Percentiles rank a stretch among this genome's conserved stretches.
Conservation (phyloP, 108 stramenopile species). For the Licmophora abbreviata region DNA sequence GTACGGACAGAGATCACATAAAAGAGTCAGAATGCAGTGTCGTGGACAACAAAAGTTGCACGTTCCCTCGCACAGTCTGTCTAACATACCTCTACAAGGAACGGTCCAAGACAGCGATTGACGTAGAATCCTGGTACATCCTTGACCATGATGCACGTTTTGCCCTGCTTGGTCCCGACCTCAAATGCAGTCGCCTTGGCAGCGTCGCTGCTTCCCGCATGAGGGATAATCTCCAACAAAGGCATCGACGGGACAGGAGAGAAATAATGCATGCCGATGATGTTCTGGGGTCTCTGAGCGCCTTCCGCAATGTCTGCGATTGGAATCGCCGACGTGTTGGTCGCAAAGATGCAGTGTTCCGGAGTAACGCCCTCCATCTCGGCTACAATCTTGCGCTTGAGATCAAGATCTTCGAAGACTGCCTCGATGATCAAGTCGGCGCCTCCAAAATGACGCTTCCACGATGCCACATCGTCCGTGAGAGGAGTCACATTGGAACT, state of each 20-base stretch:
- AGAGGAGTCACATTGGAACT: constrained; percentile 83
- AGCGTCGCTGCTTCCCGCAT: constrained; percentile 78
- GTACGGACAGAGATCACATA: not conserved
- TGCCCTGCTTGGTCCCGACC: constrained; percentile 98
- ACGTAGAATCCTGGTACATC: constrained; percentile 99
- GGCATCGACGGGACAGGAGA: constrained; percentile 98
- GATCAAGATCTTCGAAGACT: constrained; percentile 93
- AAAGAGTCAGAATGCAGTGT: not conserved
- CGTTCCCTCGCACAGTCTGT: no score
- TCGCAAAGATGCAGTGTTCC: constrained; percentile 94
- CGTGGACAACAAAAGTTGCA: not conserved
- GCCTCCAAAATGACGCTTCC: constrained; percentile 76
- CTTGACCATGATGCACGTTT: constrained; percentile 96
- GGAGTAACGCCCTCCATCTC: constrained; percentile 89
- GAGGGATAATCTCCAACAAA: constrained; percentile 96
- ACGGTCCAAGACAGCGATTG: constrained; percentile 97
- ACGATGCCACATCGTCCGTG: constrained; percentile 69
- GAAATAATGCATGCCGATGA: constrained; percentile 99
- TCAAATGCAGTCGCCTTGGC: constrained; percentile 88
- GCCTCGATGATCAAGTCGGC: constrained; percentile 98
- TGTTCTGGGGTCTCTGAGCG: constrained; percentile 83
- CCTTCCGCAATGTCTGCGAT: constrained; percentile 94
- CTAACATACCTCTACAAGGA: constrained; percentile 86
- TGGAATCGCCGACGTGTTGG: constrained; percentile 98
- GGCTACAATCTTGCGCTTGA: constrained; percentile 91